Evolutionary conservation across 352 stramenopile genomes (phyloP), one percentile per base, ranked within the genome.

Genomic region (Globisporangium recalcitrans): DNA sequence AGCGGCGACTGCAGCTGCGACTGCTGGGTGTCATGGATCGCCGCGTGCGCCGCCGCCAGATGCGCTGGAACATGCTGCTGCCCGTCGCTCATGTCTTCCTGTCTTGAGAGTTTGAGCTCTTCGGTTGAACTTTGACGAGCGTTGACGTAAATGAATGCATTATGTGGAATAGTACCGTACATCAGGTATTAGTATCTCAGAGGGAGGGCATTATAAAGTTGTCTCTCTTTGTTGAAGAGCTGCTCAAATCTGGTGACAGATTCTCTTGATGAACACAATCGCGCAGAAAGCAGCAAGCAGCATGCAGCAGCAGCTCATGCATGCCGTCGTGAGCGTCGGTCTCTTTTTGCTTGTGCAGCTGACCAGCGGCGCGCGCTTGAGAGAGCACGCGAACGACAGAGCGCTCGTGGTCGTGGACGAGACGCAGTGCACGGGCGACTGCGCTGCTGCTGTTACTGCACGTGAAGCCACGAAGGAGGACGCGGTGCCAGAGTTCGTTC

Each of bases 401-500:
- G 52, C 61, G 36, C 53, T 67, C 34, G 44, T 67, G 42, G 24
- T 67, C 19, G 32, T 58, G 42, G 55, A 63, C 14, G 46, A 61
- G 0, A 21, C 51, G n/a, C 51, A 26, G 51, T 51, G 38, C 40
- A 66, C 10, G 52, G 62, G 48, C 32, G 56, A 46, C 32, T 68
- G 32, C 57, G 38, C 60, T 16, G 36, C 47, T 34, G 64, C 46
- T 52, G 21, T 21, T 38, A 6, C 38, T 2, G 38, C 48, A 3
- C 48, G 48, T 2, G 48, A 38, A 21, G 34, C 4, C 22, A 36
- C 2, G 36, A 46, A 47, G 9, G 38, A 67, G 7, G 36, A 63
- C 10, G 3, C 24, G 0, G 56, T 72, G 58, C 77, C 77, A 1
- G 79, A 88, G 59, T 93, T 93, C 61, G 69, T 81, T 13, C 71